Evolutionary conservation across 164 flowering plant genomes (phyloP).

Genomic region (Nymphaea thermarum): DNA sequence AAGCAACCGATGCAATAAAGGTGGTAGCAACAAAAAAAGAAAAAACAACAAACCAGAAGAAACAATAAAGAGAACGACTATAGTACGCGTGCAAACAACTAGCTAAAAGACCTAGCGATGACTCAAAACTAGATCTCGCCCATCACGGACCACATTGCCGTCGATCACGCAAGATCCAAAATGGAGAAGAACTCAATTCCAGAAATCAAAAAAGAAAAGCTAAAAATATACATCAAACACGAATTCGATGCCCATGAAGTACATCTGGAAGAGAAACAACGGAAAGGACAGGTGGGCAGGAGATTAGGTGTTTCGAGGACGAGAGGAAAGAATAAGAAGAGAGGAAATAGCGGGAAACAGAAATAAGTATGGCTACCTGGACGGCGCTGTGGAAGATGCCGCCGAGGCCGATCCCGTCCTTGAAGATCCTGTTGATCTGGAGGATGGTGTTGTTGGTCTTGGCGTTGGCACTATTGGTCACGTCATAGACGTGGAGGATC

Average conservation of each 20-base stretch:
- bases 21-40: no score
- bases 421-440: conserved; percentile 94
- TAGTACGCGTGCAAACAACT: no score
- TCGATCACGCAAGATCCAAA: background rate
- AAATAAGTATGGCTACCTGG: conserved; percentile 33
- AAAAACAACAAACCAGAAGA: no score
- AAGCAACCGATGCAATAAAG: no score
- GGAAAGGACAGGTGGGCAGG: background rate
- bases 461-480: conserved; percentile 78
- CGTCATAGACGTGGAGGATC: conserved; percentile 74
- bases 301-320: background rate
- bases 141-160: background rate
- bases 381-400: conserved; percentile 97
- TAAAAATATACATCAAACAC: background rate
- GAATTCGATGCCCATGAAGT: background rate
- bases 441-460: conserved; percentile 94
- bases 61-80: no score
- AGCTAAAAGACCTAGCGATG: no score
- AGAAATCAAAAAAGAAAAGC: background rate
- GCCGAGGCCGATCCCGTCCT: conserved; percentile 95
- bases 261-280: background rate
- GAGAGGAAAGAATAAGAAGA: background rate
- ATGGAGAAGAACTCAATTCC: background rate
- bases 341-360: background rate
- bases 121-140: background rate